These are phyloP conservation scores for Glutinoglossum americanum DNA, from an alignment of 495 filamentous ascomycete species.

Conservation along the genomic window DNA sequence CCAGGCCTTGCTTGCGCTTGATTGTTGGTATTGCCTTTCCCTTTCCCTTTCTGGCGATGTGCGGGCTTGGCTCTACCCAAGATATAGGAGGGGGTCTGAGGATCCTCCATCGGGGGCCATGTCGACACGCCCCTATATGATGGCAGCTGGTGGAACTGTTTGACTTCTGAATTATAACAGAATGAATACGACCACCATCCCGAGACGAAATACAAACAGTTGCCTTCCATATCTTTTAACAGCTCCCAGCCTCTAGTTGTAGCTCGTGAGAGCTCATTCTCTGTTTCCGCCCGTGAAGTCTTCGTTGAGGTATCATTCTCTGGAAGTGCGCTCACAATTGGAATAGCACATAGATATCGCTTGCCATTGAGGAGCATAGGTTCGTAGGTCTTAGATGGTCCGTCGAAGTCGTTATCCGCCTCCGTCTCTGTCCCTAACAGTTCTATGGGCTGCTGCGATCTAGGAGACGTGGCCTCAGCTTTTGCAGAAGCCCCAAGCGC, in stretches of 20 bases:
- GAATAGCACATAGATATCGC: conserved; percentile 70
- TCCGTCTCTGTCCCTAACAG: background rate
- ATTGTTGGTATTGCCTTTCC: background rate
- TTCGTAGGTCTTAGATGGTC: conserved; percentile 36
- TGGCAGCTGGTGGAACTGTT: conserved; percentile 78
- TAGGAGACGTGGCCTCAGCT: background rate
- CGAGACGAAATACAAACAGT: conserved; percentile 73
- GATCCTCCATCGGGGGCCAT: conserved; percentile 55
- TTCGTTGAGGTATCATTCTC: conserved; percentile 28
- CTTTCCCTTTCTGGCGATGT: conserved; percentile 15
- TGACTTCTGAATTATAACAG: conserved; percentile 73
- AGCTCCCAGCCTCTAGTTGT: conserved; percentile 74
- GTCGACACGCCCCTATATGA: conserved; percentile 38
- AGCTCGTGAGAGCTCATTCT: conserved; percentile 67
- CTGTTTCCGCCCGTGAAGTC: conserved; percentile 46
- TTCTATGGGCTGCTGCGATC: background rate
- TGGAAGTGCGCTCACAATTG: conserved; percentile 37
- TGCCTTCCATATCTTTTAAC: conserved; percentile 65
- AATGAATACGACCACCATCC: conserved; percentile 98
- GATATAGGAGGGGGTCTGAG: conserved; percentile 53
- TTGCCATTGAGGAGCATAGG: conserved; percentile 45
- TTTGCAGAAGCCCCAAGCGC: background rate
- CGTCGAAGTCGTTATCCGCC: conserved; percentile 1
- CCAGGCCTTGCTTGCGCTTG: conserved; percentile 11
- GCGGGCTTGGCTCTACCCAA: conserved; percentile 36